Percentiles rank a stretch among this genome's conserved stretches.
Conservation (phyloP, 1,139 yeast genomes). For the Scheffersomyces parashehatae region DNA sequence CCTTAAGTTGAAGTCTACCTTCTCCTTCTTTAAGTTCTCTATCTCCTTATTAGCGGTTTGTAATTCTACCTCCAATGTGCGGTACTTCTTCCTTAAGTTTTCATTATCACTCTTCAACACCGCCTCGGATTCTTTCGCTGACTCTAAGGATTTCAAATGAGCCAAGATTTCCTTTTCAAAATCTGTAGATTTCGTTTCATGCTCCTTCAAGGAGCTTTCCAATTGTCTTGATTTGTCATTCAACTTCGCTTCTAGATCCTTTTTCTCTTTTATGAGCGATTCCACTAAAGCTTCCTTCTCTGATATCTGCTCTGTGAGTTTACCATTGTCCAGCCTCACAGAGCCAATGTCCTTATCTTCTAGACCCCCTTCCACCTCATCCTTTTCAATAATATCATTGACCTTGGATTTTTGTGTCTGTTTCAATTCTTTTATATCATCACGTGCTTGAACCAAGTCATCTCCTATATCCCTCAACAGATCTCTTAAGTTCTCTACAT, state of each 20-base stretch:
- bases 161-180: slow-evolving; percentile 1
- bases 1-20: slow-evolving; percentile 26
- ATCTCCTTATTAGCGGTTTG: slow-evolving; percentile 18
- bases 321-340: neutral
- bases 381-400: neutral
- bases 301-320: neutral
- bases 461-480: slow-evolving; percentile 74
- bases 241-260: neutral
- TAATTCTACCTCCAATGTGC: neutral
- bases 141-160: slow-evolving; percentile 4
- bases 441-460: slow-evolving; percentile 63
- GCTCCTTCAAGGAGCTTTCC: neutral
- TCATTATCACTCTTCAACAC: slow-evolving; percentile 9
- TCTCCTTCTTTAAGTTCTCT: slow-evolving; percentile 23
- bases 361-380: slow-evolving; percentile 3
- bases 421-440: slow-evolving; percentile 30
- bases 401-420: neutral
- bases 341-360: too few species aligned
- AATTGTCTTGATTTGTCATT: neutral
- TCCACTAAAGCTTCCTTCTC: neutral
- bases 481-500: slow-evolving; percentile 62
- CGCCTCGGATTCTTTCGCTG: slow-evolving; percentile 8
- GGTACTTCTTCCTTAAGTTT: slow-evolving; percentile 8
- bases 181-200: slow-evolving; percentile 1
- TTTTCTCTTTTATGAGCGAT: neutral